Percentiles rank a stretch among this genome's conserved stretches.
These are phyloP conservation scores for Sugiyamaella smithiae DNA, from an alignment of 805 yeast species.

Conservation along the genomic window DNA sequence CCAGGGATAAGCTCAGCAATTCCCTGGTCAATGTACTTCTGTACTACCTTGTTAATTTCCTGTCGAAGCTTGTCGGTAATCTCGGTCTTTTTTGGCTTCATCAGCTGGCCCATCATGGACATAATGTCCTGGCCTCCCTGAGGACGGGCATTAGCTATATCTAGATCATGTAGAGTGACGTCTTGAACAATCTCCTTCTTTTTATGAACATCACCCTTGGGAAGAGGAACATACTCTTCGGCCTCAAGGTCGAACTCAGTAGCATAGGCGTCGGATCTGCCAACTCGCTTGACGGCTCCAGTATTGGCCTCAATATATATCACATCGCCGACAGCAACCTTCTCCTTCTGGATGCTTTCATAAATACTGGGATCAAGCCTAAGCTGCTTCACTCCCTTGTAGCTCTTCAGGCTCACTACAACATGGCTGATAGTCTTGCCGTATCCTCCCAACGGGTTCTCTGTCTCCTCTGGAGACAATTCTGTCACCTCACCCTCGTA, in stretches of 20 bases:
- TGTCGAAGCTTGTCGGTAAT: slow-evolving; percentile 91
- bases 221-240: slow-evolving; percentile 96
- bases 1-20: slow-evolving; percentile 98
- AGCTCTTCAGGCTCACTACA: slow-evolving; percentile 87
- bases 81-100: slow-evolving; percentile 95
- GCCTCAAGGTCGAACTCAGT: slow-evolving; percentile 98
- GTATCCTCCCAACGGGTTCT: slow-evolving; percentile 95
- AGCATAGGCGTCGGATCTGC: slow-evolving; percentile 97
- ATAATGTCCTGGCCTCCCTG: slow-evolving; percentile 95
- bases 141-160: slow-evolving; percentile 94
- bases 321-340: slow-evolving; percentile 93
- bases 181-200: slow-evolving; percentile 98
- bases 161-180: slow-evolving; percentile 93
- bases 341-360: slow-evolving; percentile 91
- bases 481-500: slow-evolving; percentile 98
- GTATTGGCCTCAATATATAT: slow-evolving; percentile 96
- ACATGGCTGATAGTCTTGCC: slow-evolving; percentile 96
- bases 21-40: slow-evolving; percentile 96
- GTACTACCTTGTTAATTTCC: slow-evolving; percentile 94
- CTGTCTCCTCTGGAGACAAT: slow-evolving; percentile 91
- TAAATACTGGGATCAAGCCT: slow-evolving; percentile 90
- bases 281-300: slow-evolving; percentile 95
- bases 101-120: slow-evolving; percentile 94
- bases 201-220: slow-evolving; percentile 98
- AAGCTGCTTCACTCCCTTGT: slow-evolving; percentile 84